Evolutionary conservation across 1,139 yeast species (phyloP), one percentile per base, ranked within the genome.

Genomic region (Hemisphaericaspora xylanilytica): DNA sequence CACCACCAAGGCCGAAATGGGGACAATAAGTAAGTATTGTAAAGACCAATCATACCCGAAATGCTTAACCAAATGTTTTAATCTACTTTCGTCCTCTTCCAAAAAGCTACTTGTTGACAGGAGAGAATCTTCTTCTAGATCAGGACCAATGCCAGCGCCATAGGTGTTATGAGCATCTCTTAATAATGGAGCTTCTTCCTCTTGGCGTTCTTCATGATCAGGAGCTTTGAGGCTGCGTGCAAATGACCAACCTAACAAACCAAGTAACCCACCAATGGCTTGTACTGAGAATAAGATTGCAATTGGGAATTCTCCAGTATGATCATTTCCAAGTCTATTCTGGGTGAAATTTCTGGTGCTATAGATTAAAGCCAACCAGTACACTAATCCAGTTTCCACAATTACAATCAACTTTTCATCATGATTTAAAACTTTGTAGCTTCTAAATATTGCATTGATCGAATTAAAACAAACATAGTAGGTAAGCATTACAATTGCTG

Each of bases 11-110:
- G 80, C 65, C 0, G 81, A 67, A n/a, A 85, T 37, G 4, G 96
- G 95, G 6, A 82, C 86, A 25, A 82, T 59, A 3, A 82, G 47
- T 24, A 85, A 50, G 50, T 78, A 86, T 58, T 88, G 96, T 18
- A 86, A 50, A 7, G 82, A 72, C 96, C 96, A 88, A 52, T 85
- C 95, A 55, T 84, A 87, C 33, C 82, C 71, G 44, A 71, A 70
- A 5, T 77, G 70, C 38, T 73, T 72, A 11, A 38, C 37, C 14
- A 40, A 18, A 26, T 58, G 52, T 14, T 34, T 30, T 24, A 32
- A 34, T 20, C 68, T 51, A 2, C 52, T 51, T 22, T 54, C 47
- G 17, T 46, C 39, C 18, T 50, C 53, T n/a, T 55, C 48, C 4
- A 34, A 36, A 15, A 27, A 28, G 29, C 41, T 29, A 16, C 46